These are phyloP conservation scores for Bolboschoenus planiculmis DNA, from an alignment of 176 grass and related monocot species.

Conservation along the genomic window DNA sequence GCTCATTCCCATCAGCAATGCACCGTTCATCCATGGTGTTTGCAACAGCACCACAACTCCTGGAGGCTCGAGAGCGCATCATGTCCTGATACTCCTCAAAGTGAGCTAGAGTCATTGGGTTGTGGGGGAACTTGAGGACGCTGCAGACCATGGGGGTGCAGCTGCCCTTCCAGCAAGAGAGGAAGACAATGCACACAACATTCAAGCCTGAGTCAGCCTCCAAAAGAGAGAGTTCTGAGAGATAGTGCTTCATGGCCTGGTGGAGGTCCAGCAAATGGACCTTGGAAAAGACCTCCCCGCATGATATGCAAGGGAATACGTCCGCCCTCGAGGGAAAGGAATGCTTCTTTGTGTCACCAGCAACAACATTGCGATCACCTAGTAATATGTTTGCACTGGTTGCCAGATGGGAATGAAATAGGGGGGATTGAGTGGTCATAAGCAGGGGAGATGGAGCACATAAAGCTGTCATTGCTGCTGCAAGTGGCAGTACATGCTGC, in stretches of 20 bases:
- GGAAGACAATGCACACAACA: slow-evolving; percentile 88
- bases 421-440: too few relatives aligned
- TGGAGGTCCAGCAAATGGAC: slow-evolving; percentile 74
- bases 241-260: slow-evolving; percentile 60
- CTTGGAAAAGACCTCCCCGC: slow-evolving; percentile 60
- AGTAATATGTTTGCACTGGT: background rate
- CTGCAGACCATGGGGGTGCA: slow-evolving; percentile 26
- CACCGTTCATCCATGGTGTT: slow-evolving; percentile 46
- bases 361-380: background rate
- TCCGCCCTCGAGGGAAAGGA: slow-evolving; percentile 37
- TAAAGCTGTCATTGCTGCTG: too few relatives aligned
- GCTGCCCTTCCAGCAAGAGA: slow-evolving; percentile 35
- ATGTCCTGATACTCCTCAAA: slow-evolving; percentile 75
- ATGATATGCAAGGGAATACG: slow-evolving; percentile 63
- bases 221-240: slow-evolving; percentile 53
- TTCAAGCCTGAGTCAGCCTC: slow-evolving; percentile 56
- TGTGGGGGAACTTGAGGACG: slow-evolving; percentile 82
- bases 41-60: background rate
- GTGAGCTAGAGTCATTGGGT: slow-evolving; percentile 38
- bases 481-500: background rate
- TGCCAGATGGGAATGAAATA: too few relatives aligned
- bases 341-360: slow-evolving; percentile 26
- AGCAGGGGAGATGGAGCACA: too few relatives aligned
- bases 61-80: slow-evolving; percentile 33
- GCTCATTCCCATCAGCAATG: slow-evolving; percentile 85